A percentile compares a stretch with the other conserved stretches of the same genome.
These are phyloP conservation scores for Calophaca sinica DNA, from an alignment of 306 rosid species.

Conservation along the genomic window DNA sequence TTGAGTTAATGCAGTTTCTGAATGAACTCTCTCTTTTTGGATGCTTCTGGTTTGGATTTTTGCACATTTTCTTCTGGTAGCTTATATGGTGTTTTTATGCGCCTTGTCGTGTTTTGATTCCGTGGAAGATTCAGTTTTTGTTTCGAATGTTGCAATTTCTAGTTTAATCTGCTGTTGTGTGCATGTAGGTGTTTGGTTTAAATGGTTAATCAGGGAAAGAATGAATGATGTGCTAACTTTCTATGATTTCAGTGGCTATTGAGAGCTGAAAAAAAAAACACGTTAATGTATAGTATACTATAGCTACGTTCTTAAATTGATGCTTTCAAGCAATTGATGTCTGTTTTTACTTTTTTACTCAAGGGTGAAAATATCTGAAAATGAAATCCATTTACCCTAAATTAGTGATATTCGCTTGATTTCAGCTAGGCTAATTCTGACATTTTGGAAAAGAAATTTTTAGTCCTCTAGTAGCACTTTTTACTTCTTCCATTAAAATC, in stretches of 20 bases:
- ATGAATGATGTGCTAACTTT: slow-evolving; percentile 13
- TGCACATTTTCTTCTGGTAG: slow-evolving; percentile 26
- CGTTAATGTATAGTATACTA: too few relatives aligned
- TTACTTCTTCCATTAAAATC: neutral
- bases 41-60: slow-evolving; percentile 34
- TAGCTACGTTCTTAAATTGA: too few relatives aligned
- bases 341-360: neutral
- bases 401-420: slow-evolving; percentile 1
- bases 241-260: slow-evolving; percentile 10
- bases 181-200: slow-evolving; percentile 16
- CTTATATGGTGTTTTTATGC: slow-evolving; percentile 33
- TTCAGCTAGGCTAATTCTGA: slow-evolving; percentile 22
- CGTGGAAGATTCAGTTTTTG: neutral
- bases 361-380: neutral
- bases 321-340: neutral
- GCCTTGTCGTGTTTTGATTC: slow-evolving; percentile 37
- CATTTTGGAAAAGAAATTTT: neutral
- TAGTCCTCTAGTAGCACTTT: neutral
- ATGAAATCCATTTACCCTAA: neutral
- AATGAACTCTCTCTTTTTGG: neutral
- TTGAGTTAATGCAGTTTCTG: slow-evolving; percentile 6
- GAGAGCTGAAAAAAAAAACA: too few relatives aligned
- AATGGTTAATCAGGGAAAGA: slow-evolving; percentile 6
- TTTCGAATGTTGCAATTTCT: slow-evolving; percentile 8
- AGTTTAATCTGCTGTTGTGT: slow-evolving; percentile 5